Evolutionary conservation across 345 rosid genomes (phyloP).

Genomic region (Murraya koenigii): DNA sequence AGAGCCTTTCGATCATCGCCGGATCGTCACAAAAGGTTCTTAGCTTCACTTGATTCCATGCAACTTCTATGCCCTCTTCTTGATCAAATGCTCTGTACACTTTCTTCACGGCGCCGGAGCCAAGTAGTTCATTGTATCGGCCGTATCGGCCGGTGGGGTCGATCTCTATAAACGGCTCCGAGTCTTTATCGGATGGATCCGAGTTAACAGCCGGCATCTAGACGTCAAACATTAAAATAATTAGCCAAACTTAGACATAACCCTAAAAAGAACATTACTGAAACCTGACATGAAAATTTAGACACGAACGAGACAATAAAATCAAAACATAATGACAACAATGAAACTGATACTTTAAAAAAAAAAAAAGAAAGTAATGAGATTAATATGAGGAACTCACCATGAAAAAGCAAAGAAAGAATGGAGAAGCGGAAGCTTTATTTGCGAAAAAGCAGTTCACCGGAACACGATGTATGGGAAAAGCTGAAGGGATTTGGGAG

Average conservation of each 20-base stretch:
- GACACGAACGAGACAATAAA: not conserved
- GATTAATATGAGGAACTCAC: slow-evolving; percentile 5
- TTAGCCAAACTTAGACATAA: not conserved
- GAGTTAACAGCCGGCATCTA: slow-evolving; percentile 54
- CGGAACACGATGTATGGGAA: not conserved
- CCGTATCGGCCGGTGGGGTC: slow-evolving; percentile 86
- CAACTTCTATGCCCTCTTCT: slow-evolving; percentile 89
- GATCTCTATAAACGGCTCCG: slow-evolving; percentile 65
- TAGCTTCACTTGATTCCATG: slow-evolving; percentile 88
- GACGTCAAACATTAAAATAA: not conserved
- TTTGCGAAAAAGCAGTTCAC: not conserved
- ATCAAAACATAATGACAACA: not conserved
- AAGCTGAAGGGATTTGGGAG: not conserved
- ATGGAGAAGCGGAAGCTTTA: not conserved
- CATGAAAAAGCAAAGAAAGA: not conserved
- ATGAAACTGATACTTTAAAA: not conserved
- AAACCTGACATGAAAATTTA: not conserved
- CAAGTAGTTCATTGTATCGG: slow-evolving; percentile 60
- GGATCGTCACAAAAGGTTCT: slow-evolving; percentile 52
- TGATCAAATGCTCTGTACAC: slow-evolving; percentile 91
- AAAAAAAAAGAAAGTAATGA: not conserved
- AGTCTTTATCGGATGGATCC: slow-evolving; percentile 43
- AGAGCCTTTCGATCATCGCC: slow-evolving; percentile 64
- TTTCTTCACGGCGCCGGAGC: slow-evolving; percentile 71
- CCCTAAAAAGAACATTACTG: not conserved